Percentiles rank a stretch among this genome's conserved stretches.
Evolutionary conservation across 495 filamentous ascomycete genomes (phyloP).

Genomic region (Jackrogersella minutella): DNA sequence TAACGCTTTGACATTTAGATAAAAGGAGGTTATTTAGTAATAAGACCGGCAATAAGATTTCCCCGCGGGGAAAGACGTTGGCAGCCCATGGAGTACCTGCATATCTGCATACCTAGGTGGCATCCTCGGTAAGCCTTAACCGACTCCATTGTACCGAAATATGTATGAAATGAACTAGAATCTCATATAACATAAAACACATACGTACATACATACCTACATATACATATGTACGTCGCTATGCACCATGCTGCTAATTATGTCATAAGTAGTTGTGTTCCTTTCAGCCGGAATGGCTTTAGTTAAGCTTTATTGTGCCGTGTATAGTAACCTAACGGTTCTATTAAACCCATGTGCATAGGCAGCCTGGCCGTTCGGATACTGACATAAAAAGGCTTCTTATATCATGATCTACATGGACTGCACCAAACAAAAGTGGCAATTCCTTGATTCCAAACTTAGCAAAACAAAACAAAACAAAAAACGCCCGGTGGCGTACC

Average conservation of each 20-base stretch:
- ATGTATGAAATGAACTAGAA: no score
- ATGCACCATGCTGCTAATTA: no score
- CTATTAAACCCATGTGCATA: neutral
- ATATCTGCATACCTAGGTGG: slow-evolving; percentile 7
- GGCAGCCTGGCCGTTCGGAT: no score
- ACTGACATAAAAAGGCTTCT: neutral
- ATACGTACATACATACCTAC: neutral
- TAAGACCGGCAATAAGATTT: slow-evolving; percentile 33
- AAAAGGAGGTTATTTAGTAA: neutral
- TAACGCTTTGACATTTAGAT: neutral
- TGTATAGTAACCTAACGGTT: neutral
- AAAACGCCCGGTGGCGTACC: slow-evolving; percentile 20
- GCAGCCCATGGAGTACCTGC: neutral
- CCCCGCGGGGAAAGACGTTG: slow-evolving; percentile 31
- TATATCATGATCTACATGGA: neutral
- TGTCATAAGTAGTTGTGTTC: no score
- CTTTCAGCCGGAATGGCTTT: no score
- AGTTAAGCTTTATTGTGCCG: no score
- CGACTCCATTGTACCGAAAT: slow-evolving; percentile 21
- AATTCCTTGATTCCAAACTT: slow-evolving; percentile 14
- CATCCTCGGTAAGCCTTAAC: slow-evolving; percentile 34
- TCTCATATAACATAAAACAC: no score
- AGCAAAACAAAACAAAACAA: slow-evolving; percentile 9
- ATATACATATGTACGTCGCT: no score
- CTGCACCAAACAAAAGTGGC: neutral